These are phyloP conservation scores for Hemisphaericaspora nanyangensis DNA, from an alignment of 805 yeast genomes.

Conservation along the genomic window DNA sequence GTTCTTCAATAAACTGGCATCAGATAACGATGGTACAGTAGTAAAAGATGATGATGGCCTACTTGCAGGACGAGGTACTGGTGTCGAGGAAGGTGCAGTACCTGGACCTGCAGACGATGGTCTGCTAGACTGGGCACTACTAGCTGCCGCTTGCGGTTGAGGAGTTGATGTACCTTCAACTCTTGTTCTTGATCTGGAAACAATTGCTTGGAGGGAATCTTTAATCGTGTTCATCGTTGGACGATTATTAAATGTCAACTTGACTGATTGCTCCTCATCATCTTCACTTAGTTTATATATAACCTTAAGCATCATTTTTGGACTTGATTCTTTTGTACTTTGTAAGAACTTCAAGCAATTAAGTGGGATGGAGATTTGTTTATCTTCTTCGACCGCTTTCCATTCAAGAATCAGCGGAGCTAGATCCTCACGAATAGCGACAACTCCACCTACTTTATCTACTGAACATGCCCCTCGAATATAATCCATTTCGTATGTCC, in stretches of 20 bases:
- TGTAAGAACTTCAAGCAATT: slow-evolving; percentile 45
- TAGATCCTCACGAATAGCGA: slow-evolving; percentile 37
- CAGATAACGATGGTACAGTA: slow-evolving; percentile 27
- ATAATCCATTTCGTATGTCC: slow-evolving; percentile 15
- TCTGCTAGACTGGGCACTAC: slow-evolving; percentile 12
- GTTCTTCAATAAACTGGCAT: slow-evolving; percentile 58
- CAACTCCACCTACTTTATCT: slow-evolving; percentile 38
- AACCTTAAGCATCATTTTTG: slow-evolving; percentile 63
- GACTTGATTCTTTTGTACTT: slow-evolving; percentile 65
- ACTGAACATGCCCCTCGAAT: slow-evolving; percentile 43
- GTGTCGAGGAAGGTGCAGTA: slow-evolving; percentile 11
- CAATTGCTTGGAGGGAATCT: slow-evolving; percentile 60
- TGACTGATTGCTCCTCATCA: slow-evolving; percentile 24
- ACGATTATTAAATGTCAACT: slow-evolving; percentile 65
- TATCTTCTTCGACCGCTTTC: slow-evolving; percentile 40
- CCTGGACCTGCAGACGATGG: slow-evolving; percentile 10
- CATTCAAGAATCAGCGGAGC: slow-evolving; percentile 40
- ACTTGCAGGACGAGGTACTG: slow-evolving; percentile 9
- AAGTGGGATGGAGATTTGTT: slow-evolving; percentile 30
- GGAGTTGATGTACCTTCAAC: slow-evolving; percentile 30
- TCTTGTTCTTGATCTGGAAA: slow-evolving; percentile 60
- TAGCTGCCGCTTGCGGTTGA: not conserved
- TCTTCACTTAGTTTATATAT: slow-evolving; percentile 37
- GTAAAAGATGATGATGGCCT: slow-evolving; percentile 13
- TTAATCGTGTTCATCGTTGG: slow-evolving; percentile 74